Evolutionary conservation across 306 rosid genomes (phyloP).

Genomic region (Vigna hirtella): DNA sequence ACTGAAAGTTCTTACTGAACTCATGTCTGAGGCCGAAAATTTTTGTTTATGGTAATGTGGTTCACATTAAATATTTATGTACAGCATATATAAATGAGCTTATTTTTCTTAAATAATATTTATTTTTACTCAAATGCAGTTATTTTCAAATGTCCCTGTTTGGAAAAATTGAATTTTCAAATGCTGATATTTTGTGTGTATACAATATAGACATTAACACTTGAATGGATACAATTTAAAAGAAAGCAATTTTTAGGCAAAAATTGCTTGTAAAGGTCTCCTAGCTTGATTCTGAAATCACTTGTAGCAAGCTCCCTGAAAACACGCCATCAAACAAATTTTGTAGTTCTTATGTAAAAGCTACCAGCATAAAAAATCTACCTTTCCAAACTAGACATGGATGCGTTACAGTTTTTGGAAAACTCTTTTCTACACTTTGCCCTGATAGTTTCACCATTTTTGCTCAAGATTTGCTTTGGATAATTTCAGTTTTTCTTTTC

Average conservation of each 20-base stretch:
- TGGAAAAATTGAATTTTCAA: slow-evolving; percentile 6
- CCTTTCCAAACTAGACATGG: slow-evolving; percentile 2
- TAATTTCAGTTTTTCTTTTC: neutral
- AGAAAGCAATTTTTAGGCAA: no score
- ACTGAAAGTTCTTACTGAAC: slow-evolving; percentile 61
- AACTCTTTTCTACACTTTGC: neutral
- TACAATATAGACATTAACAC: neutral
- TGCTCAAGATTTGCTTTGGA: neutral
- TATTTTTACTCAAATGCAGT: slow-evolving; percentile 12
- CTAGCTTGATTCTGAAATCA: neutral
- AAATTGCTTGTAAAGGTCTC: neutral
- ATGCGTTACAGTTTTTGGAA: slow-evolving; percentile 6
- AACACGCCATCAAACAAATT: neutral
- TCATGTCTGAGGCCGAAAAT: slow-evolving; percentile 55
- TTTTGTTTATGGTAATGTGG: slow-evolving; percentile 69
- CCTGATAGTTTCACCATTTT: neutral
- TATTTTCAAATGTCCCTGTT: neutral
- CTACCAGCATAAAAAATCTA: neutral
- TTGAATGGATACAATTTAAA: neutral
- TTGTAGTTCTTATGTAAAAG: neutral
- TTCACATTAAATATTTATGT: slow-evolving; percentile 28
- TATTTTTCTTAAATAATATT: slow-evolving; percentile 28
- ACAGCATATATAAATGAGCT: slow-evolving; percentile 14
- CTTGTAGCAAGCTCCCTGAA: neutral
- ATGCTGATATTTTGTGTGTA: slow-evolving; percentile 1